A percentile compares a stretch with the other conserved stretches of the same genome.
These are phyloP conservation scores for Cercospora beticola DNA, from an alignment of 2,329 filamentous ascomycete genomes.

Conservation along the genomic window DNA sequence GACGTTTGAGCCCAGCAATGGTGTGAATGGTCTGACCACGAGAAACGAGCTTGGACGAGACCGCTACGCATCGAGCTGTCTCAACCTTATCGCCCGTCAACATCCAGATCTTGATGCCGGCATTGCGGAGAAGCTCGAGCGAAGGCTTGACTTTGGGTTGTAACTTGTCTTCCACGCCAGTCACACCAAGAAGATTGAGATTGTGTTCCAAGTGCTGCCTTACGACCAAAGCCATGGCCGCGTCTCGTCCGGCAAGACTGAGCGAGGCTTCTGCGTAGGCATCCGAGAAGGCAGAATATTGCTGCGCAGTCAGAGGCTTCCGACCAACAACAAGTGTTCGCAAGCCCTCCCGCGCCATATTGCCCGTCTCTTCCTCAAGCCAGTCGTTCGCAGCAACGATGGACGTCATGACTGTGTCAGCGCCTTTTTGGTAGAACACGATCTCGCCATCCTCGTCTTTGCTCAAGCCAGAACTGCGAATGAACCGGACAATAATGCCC, in stretches of 20 bases:
- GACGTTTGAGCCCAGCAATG: slow-evolving; percentile 70
- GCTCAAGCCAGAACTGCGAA: slow-evolving; percentile 49
- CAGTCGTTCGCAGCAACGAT: slow-evolving; percentile 97
- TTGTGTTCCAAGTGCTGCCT: slow-evolving; percentile 80
- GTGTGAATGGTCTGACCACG: slow-evolving; percentile 96
- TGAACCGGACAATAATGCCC: slow-evolving; percentile 92
- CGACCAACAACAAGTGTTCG: slow-evolving; percentile 94
- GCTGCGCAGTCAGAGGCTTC: slow-evolving; percentile 73
- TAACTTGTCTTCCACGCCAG: slow-evolving; percentile 94
- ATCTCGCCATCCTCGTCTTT: slow-evolving; percentile 69
- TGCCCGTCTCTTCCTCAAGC: slow-evolving; percentile 98
- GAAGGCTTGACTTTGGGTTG: slow-evolving; percentile 95
- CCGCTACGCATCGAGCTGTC: slow-evolving; percentile 91
- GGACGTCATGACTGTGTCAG: slow-evolving; percentile 95
- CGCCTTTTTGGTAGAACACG: slow-evolving; percentile 98
- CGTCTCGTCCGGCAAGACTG: slow-evolving; percentile 75
- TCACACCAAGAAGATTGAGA: slow-evolving; percentile 92
- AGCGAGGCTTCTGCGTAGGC: slow-evolving; percentile 78
- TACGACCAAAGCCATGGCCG: slow-evolving; percentile 76
- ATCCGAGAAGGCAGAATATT: slow-evolving; percentile 76
- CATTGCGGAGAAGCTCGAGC: slow-evolving; percentile 89
- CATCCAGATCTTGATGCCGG: slow-evolving; percentile 99
- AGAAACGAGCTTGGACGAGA: slow-evolving; percentile 90
- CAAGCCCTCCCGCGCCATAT: slow-evolving; percentile 96
- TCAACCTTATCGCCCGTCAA: slow-evolving; percentile 98